Percentiles rank a stretch among this genome's conserved stretches.
Conservation (phyloP, 2,329 filamentous ascomycete species). For the Endoconidiophora polonica region DNA sequence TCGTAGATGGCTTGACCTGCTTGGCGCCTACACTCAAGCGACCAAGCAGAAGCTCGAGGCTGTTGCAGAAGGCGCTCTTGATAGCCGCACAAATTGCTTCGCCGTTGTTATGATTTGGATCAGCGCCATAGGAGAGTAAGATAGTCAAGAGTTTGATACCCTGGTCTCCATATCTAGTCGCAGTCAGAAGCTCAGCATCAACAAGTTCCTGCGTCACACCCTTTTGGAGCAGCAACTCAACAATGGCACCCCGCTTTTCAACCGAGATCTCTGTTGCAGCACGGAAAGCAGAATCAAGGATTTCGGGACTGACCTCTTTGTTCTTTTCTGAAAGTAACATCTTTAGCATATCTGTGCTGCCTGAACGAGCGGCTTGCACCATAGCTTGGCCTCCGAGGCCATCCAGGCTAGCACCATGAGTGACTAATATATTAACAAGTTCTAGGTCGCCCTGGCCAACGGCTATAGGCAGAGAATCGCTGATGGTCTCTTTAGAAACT, state of each 20-base stretch:
- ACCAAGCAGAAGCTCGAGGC: slow-evolving; percentile 34
- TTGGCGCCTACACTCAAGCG: slow-evolving; percentile 25
- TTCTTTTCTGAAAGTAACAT: slow-evolving; percentile 30
- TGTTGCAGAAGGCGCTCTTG: slow-evolving; percentile 32
- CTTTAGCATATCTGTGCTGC: slow-evolving; percentile 30
- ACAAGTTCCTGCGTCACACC: slow-evolving; percentile 32
- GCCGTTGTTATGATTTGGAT: slow-evolving; percentile 36
- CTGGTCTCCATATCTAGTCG: slow-evolving; percentile 33
- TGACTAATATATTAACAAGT: slow-evolving; percentile 33
- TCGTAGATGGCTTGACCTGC: slow-evolving; percentile 30
- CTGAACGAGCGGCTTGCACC: slow-evolving; percentile 35
- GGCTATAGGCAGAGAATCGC: slow-evolving; percentile 32
- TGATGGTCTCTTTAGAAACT: slow-evolving; percentile 28
- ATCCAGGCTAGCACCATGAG: slow-evolving; percentile 34
- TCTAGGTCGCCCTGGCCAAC: slow-evolving; percentile 35
- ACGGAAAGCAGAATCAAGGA: slow-evolving; percentile 35
- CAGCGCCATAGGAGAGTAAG: slow-evolving; percentile 35
- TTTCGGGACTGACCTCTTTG: slow-evolving; percentile 22
- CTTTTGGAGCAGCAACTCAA: slow-evolving; percentile 32
- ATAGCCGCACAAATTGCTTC: slow-evolving; percentile 39
- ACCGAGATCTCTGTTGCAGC: slow-evolving; percentile 36
- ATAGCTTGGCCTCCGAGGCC: slow-evolving; percentile 36
- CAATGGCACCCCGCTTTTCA: slow-evolving; percentile 30
- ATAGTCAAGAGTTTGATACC: slow-evolving; percentile 32
- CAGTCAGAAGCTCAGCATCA: slow-evolving; percentile 35